These are phyloP conservation scores for Kodamaea neixiangensis DNA, from an alignment of 805 yeast genomes.

Conservation along the genomic window DNA sequence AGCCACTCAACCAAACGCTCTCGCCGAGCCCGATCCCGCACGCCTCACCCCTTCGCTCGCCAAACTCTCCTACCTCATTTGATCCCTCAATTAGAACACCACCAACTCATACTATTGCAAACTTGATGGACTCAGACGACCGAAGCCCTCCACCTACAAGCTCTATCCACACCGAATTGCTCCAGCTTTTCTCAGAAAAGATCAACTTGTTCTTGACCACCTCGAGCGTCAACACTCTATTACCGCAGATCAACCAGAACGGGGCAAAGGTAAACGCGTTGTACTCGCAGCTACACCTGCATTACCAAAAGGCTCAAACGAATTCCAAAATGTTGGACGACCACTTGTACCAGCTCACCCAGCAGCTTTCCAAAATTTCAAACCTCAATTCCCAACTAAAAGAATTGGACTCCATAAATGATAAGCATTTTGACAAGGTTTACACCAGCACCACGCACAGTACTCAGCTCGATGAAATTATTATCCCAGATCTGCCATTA, in stretches of 20 bases:
- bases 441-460: slow-evolving; percentile 13
- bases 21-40: background rate
- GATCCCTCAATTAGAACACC: background rate
- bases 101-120: background rate
- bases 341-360: slow-evolving; percentile 31
- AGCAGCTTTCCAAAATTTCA: slow-evolving; percentile 25
- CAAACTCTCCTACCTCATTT: background rate
- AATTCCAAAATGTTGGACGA: slow-evolving; percentile 32
- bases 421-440: slow-evolving; percentile 20
- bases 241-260: slow-evolving; percentile 11
- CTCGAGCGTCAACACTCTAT: background rate
- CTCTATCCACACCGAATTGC: slow-evolving; percentile 7
- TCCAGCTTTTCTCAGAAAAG: slow-evolving; percentile 7
- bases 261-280: slow-evolving; percentile 27
- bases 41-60: background rate
- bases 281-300: slow-evolving; percentile 34
- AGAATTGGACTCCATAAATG: slow-evolving; percentile 26
- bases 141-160: slow-evolving; percentile 1
- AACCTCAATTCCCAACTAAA: slow-evolving; percentile 28
- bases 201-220: slow-evolving; percentile 5
- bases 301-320: slow-evolving; percentile 37
- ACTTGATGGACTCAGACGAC: slow-evolving; percentile 7
- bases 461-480: slow-evolving; percentile 34
- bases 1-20: background rate
- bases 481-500: slow-evolving; percentile 40